Evolutionary conservation across 495 filamentous ascomycete species (phyloP), one percentile per base, ranked within the genome.

Genomic region (Penicillium samsonianum): DNA sequence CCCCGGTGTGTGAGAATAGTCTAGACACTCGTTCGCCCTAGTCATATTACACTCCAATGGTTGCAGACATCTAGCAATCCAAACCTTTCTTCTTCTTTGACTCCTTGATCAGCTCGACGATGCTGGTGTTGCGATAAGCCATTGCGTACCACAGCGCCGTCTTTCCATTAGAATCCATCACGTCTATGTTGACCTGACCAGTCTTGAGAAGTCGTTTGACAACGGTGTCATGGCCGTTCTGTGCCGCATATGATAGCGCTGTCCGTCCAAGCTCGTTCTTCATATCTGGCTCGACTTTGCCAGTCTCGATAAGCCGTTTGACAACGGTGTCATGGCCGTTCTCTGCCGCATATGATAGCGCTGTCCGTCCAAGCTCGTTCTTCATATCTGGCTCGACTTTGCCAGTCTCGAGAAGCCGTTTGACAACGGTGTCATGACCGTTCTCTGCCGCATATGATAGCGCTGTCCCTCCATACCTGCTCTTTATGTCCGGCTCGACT

Each of bases 381-480:
- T 45, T 59, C 1, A 9, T 16, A 10, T 48, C 7, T n/a, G 25
- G 23, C 19, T 56, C 53, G 6, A 42, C 44, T 8, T 41, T 25
- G n/a, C 53, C 53, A 2, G 33, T 42, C 2, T 41, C 31, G 12
- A 56, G 43, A 16, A 56, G 53, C 20, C 20, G 20, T 46, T 46
- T 12, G n/a, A 61, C 48, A 14, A 52, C 14, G 6, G 30, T 5
- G 0, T 43, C 33, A 44, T 50, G 45, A 1, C 51, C 51, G 6
- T 31, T 28, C 16, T 40, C 23, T 16, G 50, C 54, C 4, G 55
- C 55, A 22, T 37, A 42, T 30, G 42, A 53, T 5, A 78, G 49
- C 25, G 77, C 70, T 14, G 74, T 73, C 26, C 60, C 57, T 14
- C 72, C 70, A 20, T 31, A 47, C n/a, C 62, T 54, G 62, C 78